Conservation (phyloP, 371 early-diverging fungal species). For the Haplosporangium sp. region DNA sequence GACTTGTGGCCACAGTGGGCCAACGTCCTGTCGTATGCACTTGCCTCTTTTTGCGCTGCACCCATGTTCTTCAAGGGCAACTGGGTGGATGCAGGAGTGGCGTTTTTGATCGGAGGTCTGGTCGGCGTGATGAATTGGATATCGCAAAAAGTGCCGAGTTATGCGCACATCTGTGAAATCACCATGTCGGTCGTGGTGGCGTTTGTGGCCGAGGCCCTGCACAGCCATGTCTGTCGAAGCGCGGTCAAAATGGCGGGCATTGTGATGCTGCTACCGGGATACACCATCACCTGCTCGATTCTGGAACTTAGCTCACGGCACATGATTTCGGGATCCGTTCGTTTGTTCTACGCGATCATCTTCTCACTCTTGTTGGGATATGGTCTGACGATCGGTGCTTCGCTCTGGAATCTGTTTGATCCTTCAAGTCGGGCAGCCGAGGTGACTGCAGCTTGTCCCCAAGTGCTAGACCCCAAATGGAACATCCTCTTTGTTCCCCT, state of each 20-base stretch:
- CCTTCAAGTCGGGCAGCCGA: slow-evolving; percentile 33
- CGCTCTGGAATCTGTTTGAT: slow-evolving; percentile 59
- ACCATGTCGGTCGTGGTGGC: slow-evolving; percentile 69
- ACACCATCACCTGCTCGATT: slow-evolving; percentile 75
- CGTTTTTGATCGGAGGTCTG: slow-evolving; percentile 65
- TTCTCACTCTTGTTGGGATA: slow-evolving; percentile 79
- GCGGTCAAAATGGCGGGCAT: slow-evolving; percentile 72
- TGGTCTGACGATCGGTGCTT: slow-evolving; percentile 78
- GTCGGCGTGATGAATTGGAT: slow-evolving; percentile 69
- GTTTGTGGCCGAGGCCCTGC: slow-evolving; percentile 63
- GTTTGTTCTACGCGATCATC: slow-evolving; percentile 82
- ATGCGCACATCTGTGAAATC: slow-evolving; percentile 74
- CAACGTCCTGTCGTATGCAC: slow-evolving; percentile 66
- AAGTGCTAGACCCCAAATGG: slow-evolving; percentile 34
- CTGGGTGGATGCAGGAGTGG: slow-evolving; percentile 71
- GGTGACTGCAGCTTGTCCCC: slow-evolving; percentile 25
- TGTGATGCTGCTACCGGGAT: slow-evolving; percentile 77
- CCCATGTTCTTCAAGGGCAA: slow-evolving; percentile 73
- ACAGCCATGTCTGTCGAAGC: slow-evolving; percentile 62
- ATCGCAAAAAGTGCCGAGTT: slow-evolving; percentile 70
- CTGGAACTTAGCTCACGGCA: slow-evolving; percentile 87
- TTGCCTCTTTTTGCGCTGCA: slow-evolving; percentile 67
- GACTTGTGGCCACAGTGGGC: slow-evolving; percentile 62
- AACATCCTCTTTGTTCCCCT: slow-evolving; percentile 51
- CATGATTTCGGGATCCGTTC: slow-evolving; percentile 82